Conservation (phyloP, 1,284 basidiomycete species). For the Microbotryum violaceum region DNA sequence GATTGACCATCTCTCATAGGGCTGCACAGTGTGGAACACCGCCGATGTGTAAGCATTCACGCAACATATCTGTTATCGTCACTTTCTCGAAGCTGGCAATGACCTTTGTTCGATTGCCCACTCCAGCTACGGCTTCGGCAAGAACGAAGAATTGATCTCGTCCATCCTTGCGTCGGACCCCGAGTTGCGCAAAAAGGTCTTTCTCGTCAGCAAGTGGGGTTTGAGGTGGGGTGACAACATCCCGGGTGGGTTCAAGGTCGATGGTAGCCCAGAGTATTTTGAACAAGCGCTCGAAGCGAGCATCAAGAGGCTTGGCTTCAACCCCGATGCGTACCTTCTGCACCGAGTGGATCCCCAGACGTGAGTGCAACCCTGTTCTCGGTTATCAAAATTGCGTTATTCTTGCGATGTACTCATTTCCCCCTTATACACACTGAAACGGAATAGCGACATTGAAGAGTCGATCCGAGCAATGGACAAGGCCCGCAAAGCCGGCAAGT, state of each 20-base stretch:
- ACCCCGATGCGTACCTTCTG: constrained; percentile 22
- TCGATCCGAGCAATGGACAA: constrained; percentile 44
- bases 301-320: constrained; percentile 16
- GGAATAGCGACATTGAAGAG: constrained; percentile 43
- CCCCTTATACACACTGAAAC: not conserved
- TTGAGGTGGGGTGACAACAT: constrained; percentile 5
- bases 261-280: constrained; percentile 14
- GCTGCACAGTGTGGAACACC: constrained; percentile 21
- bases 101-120: not conserved
- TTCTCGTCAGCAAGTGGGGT: constrained; percentile 31
- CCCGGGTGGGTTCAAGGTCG: too few relatives aligned
- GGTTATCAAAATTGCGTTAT: too few relatives aligned
- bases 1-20: not conserved
- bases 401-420: not conserved
- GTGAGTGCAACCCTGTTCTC: not conserved
- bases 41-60: constrained; percentile 9
- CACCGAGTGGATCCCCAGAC: constrained; percentile 24
- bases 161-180: constrained; percentile 10
- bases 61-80: not conserved
- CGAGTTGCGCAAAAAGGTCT: constrained; percentile 19
- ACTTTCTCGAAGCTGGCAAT: not conserved
- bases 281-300: constrained; percentile 14
- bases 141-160: constrained; percentile 31
- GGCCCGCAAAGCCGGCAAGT: constrained; percentile 51
- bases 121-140: constrained; percentile 16